Base-by-base conservation (phyloP, 2,329 filamentous ascomycete genomes). In the Penicillium sp. region DNA sequence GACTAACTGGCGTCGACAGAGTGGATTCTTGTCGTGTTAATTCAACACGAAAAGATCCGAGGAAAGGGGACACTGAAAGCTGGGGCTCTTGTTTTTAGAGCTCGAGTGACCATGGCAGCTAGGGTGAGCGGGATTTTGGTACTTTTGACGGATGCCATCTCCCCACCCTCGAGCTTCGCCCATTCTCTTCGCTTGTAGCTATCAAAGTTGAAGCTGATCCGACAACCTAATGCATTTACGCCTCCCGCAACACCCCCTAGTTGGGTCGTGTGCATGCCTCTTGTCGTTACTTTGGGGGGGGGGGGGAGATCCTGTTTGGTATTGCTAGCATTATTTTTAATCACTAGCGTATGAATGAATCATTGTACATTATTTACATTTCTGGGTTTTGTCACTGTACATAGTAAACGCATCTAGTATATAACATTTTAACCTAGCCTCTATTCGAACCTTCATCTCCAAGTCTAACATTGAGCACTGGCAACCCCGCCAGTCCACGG, bases 301-400 rank as follows among this genome's bases (percentile, higher is more conserved):
- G 23, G 23, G 47, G 43, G 31, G 51, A n/a, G 43, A 48, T n/a
- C 38, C 54, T 47, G 33, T 63, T 57, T 58, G 50, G 50, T 54
- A 63, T 67, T 54, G 56, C 66, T 58, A 60, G 54, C 63, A 58
- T 64, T 66, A 62, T 64, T 58, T 57, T 65, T 65, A 63, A 59
- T 62, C 59, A 57, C 57, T 61, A 63, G 57, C 55, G 42, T 54
- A 65, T 61, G 61, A 65, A 67, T 62, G 62, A 65, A 60, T 54
- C 53, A 65, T 61, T 66, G 62, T 67, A 67, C 53, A 67, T 62
- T 63, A 60, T 54, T 23, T 45, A 41, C 42, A 50, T 21, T 21
- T 29, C n/a, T 31, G 19, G 41, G 1, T 12, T 49, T 25, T 50
- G 8, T 31, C 29, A 19, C 42, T 15, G 19, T 48, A 54, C 5